Evolutionary conservation across 129 eudicot genomes (phyloP), one percentile per base, ranked within the genome.

Genomic region (Cynara cardunculus): DNA sequence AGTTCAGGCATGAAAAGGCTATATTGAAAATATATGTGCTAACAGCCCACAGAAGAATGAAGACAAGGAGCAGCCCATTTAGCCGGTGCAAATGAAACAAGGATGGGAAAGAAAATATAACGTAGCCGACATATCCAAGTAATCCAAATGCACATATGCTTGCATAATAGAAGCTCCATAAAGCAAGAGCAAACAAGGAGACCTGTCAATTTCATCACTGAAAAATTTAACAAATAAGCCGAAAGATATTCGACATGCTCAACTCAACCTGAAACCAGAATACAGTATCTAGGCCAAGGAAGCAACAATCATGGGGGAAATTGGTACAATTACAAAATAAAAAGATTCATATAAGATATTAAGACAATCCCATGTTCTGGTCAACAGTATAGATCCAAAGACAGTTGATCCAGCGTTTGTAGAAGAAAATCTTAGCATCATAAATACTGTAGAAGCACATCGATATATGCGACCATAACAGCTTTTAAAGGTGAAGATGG

Each of bases 91-190:
- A 88, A 81, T 83, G 90, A 73, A 89, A 91, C 85, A 88, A 81
- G 61, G 97, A 89, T 5, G 97, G 97, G 87, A 89, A 91, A 71
- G 87, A 92, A 86, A 86, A 89, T 67, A 91, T 75, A 41, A 91
- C 61, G 87, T 89, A 91, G 84, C 97, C 97, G 46, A 91, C 97
- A 76, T 91, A 91, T 86, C 85, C 90, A 37, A 91, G 94, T 59
- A 91, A 89, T 78, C 94, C 97, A 81, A 91, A 86, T 16, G 97
- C 97, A 79, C 94, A 91, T 71, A 88, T 83, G 37, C 97, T 91
- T 22, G 92, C 94, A 86, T 86, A 91, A 77, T 91, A 83, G 81
- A 91, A 91, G 85, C 97, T 91, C 97, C 97, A 91, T 69, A 87
- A 89, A 16, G 94, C 86, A 72, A 89, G 91, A 73, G 97, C 97